Base-by-base conservation (phyloP, 163 green algal species). In the Scenedesmus sp. region DNA sequence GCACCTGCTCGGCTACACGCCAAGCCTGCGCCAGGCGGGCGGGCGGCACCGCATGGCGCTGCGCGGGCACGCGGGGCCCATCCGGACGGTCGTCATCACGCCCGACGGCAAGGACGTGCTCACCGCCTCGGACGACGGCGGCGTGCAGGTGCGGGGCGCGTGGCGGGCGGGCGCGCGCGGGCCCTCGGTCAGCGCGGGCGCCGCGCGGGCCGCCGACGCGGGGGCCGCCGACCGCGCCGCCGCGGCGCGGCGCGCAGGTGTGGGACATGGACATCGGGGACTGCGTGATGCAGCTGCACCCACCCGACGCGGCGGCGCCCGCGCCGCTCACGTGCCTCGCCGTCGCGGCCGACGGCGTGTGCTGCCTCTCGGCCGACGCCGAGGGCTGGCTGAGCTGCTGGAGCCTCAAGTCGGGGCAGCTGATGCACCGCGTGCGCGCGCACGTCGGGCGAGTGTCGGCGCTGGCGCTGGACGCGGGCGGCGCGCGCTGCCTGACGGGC, bases 231-330 rank as follows among this genome's bases (percentile, higher is more conserved):
- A n/a, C n/a, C 50, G 62, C n/a, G n/a, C n/a, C n/a, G n/a, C n/a
- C n/a, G n/a, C n/a, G n/a, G n/a, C n/a, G 45, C 17, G 14, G 39
- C 47, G 26, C 71, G 20, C 77, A 89, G 47, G 87, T 97, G 31
- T 98, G 93, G 91, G 94, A 98, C 88, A 87, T 98, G 77, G 90
- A 97, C 51, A 93, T 95, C 45, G 91, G 87, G 0, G 92, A 97
- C 62, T 95, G 94, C 54, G 77, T 91, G 54, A 83, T 94, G 82
- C 64, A 88, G 70, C 75, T 97, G 78, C 33, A 57, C 34, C 22
- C 20, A 26, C 28, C 60, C 15, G 24, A 36, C n/a, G 39, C 33
- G 6, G 24, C 18, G n/a, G 44, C 2, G 89, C 97, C 80, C 93
- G 94, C 48, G 47, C 84, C 90, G 3, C 82, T 98, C 29, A 97